phyloP scores from a whole-genome alignment of 441 rosid genomes.

The Adansonia gregorii region DNA sequence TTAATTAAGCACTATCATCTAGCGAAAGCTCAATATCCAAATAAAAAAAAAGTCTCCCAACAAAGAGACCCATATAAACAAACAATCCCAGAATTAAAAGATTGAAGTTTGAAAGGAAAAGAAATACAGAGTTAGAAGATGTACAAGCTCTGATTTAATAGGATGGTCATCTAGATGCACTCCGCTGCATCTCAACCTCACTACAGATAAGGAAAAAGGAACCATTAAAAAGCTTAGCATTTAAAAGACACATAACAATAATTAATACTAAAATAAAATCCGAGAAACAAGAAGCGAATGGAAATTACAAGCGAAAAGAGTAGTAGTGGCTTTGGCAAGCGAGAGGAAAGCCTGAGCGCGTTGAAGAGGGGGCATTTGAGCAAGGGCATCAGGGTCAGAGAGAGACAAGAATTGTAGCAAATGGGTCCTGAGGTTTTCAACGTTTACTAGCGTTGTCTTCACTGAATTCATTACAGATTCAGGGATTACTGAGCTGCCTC shows the following conservation, averaged over 20 bases:
- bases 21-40: slow-evolving; percentile 21
- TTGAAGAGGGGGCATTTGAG: slow-evolving; percentile 65
- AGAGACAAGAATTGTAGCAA: slow-evolving; percentile 59
- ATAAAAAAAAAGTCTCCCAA: not conserved
- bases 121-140: slow-evolving; percentile 24
- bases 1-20: not conserved
- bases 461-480: slow-evolving; percentile 70
- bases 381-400: slow-evolving; percentile 64
- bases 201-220: slow-evolving; percentile 39
- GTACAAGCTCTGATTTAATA: slow-evolving; percentile 85
- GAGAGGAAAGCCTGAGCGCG: slow-evolving; percentile 67
- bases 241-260: not conserved
- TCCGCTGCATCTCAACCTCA: slow-evolving; percentile 84
- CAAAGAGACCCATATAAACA: not conserved
- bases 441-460: slow-evolving; percentile 49
- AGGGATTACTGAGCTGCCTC: slow-evolving; percentile 51
- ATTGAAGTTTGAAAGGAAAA: slow-evolving; percentile 5
- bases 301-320: slow-evolving; percentile 55
- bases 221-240: not conserved
- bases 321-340: slow-evolving; percentile 76
- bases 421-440: slow-evolving; percentile 55
- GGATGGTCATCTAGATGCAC: slow-evolving; percentile 81
- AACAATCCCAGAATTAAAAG: slow-evolving; percentile 11
- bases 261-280: slow-evolving; percentile 5
- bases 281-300: not conserved